phyloP scores from a whole-genome alignment of 495 filamentous ascomycete genomes.

The Sabuloglossum arenarium region DNA sequence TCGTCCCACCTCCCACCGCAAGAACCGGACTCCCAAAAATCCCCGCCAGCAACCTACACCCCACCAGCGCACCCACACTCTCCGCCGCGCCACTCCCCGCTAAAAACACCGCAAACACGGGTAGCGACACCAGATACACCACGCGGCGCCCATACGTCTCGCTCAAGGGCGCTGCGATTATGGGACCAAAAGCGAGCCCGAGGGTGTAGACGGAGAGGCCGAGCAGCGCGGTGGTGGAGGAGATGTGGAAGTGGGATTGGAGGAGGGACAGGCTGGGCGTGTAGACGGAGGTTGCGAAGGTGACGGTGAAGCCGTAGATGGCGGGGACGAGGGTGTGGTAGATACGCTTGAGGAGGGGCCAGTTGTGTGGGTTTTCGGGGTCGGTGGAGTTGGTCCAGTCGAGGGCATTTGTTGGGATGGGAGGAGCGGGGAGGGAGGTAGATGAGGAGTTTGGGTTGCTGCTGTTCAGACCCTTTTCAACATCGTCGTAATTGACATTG shows the following conservation, averaged over 20 bases:
- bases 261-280: conserved; percentile 24
- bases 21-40: conserved; percentile 31
- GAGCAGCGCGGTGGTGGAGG: conserved; percentile 29
- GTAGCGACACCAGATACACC: conserved; percentile 28
- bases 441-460: too few species aligned
- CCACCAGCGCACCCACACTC: conserved; percentile 30
- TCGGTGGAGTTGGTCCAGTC: conserved; percentile 36
- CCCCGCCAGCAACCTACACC: conserved; percentile 42
- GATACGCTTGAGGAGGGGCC: conserved; percentile 28
- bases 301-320: conserved; percentile 22
- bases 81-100: conserved; percentile 36
- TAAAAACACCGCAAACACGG: conserved; percentile 37
- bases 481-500: too few species aligned
- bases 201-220: conserved; percentile 34
- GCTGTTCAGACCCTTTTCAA: too few species aligned
- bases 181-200: conserved; percentile 35
- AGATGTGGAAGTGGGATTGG: conserved; percentile 24
- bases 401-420: conserved; percentile 4
- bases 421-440: background rate
- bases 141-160: conserved; percentile 32
- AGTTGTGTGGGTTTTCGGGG: conserved; percentile 38
- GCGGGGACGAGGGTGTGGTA: conserved; percentile 25
- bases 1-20: conserved; percentile 32
- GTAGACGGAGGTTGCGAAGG: conserved; percentile 32
- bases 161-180: conserved; percentile 36